Base-by-base conservation (phyloP, 2,329 filamentous ascomycete genomes). In the Aspergillus flavus region DNA sequence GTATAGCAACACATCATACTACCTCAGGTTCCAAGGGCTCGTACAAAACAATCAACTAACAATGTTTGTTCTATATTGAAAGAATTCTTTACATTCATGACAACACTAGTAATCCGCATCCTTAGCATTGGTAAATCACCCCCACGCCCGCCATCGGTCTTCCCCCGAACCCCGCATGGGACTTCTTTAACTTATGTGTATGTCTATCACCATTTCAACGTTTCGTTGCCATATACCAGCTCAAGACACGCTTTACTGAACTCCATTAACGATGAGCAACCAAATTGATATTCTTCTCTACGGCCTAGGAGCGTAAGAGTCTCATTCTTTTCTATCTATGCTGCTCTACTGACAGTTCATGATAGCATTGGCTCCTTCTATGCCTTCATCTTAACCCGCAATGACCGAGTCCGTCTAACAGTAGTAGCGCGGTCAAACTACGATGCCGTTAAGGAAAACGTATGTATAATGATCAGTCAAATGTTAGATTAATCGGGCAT, bases 291-390 rank as follows among this genome's bases (percentile, higher is more conserved):
- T 86, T 2, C 76, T 86, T 1, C 69, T 86, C 4, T 85, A 85
- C 58, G 84, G 84, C 4, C 77, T 86, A 0, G 83, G 84, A 67
- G 84, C 84, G 83, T 86, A 71, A 73, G 83, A 79, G 23, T 23
- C 6, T n/a, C 28, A 26, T 4, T 12, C n/a, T 28, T 7, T 7
- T 48, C 19, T n/a, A 2, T 4, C 3, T 1, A 32, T 0, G 21
- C 14, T 48, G 21, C 19, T 4, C 21, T n/a, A 30, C 53, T 65
- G 45, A 67, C 36, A 19, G 14, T 54, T 10, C 6, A n/a, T 4
- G 36, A 6, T 50, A 86, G 84, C 0, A 86, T 86, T 58, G 85
- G 85, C 26, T 85, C 83, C 1, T 86, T 87, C 64, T 87, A 87
- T 66, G 81, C 83, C 6, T 86, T 86, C 63, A 80, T 86, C 34